Conservation (phyloP, 495 filamentous ascomycete genomes). For the Barbatosphaeria neglecta region DNA sequence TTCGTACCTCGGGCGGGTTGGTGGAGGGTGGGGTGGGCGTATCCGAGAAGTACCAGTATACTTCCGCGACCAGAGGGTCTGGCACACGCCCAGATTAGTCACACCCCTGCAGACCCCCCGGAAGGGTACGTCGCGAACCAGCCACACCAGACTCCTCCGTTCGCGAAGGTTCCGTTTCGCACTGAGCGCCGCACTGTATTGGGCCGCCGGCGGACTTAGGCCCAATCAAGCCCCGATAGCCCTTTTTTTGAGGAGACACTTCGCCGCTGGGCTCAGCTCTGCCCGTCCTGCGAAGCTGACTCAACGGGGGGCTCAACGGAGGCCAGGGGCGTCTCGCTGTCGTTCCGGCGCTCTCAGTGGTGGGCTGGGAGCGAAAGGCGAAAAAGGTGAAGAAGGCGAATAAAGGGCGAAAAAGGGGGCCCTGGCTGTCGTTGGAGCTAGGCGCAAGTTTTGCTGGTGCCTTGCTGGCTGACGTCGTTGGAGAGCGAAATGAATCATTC, state of each 20-base stretch:
- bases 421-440: constrained; percentile 1
- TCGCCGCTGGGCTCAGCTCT: constrained; percentile 5
- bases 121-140: constrained; percentile 1
- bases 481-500: constrained; percentile 13
- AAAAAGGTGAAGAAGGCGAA: too few relatives aligned
- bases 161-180: constrained; percentile 13
- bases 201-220: constrained; percentile 3
- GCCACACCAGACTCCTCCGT: constrained; percentile 17
- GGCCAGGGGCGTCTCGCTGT: too few relatives aligned
- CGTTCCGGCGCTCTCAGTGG: too few relatives aligned
- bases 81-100: constrained; percentile 11
- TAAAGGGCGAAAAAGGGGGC: too few relatives aligned
- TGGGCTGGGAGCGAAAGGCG: too few relatives aligned
- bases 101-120: not conserved
- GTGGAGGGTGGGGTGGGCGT: constrained; percentile 8
- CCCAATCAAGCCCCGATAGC: constrained; percentile 2
- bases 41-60: not conserved
- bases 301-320: not conserved
- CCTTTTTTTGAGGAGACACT: constrained; percentile 1
- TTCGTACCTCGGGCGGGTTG: not conserved
- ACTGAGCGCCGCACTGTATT: constrained; percentile 16
- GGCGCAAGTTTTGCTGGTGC: not conserved
- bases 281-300: not conserved
- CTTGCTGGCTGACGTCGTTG: not conserved
- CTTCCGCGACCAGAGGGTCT: too few relatives aligned